Evolutionary conservation across 768 basidiomycete genomes (phyloP), one percentile per base, ranked within the genome.

Genomic region (Mycena metata): DNA sequence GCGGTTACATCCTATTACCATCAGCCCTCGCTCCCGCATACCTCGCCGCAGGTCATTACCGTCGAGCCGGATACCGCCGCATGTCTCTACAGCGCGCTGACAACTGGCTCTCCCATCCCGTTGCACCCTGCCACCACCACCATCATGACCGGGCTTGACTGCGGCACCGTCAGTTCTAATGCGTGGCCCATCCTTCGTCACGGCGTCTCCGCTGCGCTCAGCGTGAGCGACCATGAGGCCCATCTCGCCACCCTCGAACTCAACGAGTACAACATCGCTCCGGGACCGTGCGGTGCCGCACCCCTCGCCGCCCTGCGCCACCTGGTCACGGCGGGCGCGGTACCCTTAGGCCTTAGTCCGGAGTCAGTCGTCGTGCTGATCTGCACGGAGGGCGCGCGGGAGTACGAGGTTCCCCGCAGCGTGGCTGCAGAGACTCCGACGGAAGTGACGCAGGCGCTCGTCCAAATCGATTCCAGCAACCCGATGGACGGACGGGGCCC

Each of bases 21-120:
- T 49, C 30, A 33, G 1, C 42, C 54, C 1, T 39, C 43, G 15
- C 16, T n/a, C 46, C 26, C 42, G 24, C 39, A 39, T 39, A 13
- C 41, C 36, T 24, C 35, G 10, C 43, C 57, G 21, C 17, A 26
- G 6, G 55, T 67, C 36, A 46, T 67, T 15, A 26, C 66, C 50
- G 66, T 67, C 45, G 66, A 67, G 41, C 66, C 66, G 13, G 60
- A 50, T 26, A 63, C n/a, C 1, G 66, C 66, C 19, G 66, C 66
- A 17, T 64, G 60, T 61, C 45, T 67, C 42, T 26, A 67, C 30
- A 52, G 19, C 15, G 42, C 45, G 41, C 60, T 67, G 39, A n/a
- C 42, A 19, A 39, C 66, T 23, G 60, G 49, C 39, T 26, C 6
- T 15, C 21, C 49, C 12, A 60, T 41, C 33, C 8, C 66, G 21